Evolutionary conservation across 1,284 basidiomycete species (phyloP).

Genomic region (Ustilago vetiveriae): DNA sequence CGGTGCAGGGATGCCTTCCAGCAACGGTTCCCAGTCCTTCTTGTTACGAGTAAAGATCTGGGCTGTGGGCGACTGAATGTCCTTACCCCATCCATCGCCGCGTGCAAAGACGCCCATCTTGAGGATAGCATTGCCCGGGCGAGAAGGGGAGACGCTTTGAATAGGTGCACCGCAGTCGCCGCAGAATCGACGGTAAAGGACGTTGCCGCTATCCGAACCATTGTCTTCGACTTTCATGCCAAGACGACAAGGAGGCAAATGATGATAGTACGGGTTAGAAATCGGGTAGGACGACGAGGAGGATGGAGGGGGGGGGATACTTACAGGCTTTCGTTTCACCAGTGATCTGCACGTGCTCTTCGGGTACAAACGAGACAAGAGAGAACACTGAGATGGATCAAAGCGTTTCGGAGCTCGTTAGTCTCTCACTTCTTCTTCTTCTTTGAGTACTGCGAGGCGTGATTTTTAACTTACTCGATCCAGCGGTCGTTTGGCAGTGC

Average conservation of each 20-base stretch:
- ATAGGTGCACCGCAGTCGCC: constrained; percentile 17
- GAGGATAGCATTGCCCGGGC: constrained; percentile 19
- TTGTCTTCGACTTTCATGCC: constrained; percentile 12
- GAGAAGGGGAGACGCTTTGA: constrained; percentile 9
- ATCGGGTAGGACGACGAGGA: not conserved
- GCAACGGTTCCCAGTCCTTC: constrained; percentile 20
- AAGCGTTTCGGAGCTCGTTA: not conserved
- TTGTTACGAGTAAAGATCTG: constrained; percentile 27
- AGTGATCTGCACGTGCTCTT: constrained; percentile 24
- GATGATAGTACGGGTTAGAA: not conserved
- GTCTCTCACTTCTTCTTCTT: too few species aligned
- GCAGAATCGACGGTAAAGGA: constrained; percentile 23
- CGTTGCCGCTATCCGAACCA: constrained; percentile 16
- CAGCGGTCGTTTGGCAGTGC: constrained; percentile 35
- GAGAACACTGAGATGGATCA: constrained; percentile 14
- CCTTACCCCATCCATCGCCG: constrained; percentile 2
- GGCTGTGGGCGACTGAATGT: constrained; percentile 9
- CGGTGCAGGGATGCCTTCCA: constrained; percentile 11
- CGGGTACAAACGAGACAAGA: constrained; percentile 22
- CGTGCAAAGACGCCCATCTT: constrained; percentile 39
- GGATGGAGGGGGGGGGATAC: not conserved
- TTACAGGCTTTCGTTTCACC: constrained; percentile 29
- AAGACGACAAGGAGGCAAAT: not conserved
- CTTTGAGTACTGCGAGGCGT: too few species aligned
- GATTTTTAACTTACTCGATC: constrained; percentile 13